phyloP scores from a whole-genome alignment of 2,329 filamentous ascomycete species.

The Calonectria pauciramosa region DNA sequence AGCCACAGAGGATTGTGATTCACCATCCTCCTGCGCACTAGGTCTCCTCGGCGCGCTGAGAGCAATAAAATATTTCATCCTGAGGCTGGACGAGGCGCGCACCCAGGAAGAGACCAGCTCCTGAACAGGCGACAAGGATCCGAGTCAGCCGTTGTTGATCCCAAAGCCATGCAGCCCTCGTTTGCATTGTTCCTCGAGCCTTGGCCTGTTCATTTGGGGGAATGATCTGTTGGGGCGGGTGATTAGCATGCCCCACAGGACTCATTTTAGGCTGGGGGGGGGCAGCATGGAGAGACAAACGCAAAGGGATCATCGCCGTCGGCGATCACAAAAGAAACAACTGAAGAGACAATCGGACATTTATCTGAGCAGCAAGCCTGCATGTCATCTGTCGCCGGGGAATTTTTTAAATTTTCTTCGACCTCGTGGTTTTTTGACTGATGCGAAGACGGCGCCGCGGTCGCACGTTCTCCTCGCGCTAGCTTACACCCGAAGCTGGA shows the following conservation, averaged over 20 bases:
- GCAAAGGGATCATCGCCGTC: not conserved
- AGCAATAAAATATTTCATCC: not conserved
- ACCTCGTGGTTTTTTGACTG: not conserved
- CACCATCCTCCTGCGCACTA: not conserved
- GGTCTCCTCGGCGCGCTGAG: not conserved
- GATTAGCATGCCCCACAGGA: constrained; percentile 1
- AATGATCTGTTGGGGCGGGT: not conserved
- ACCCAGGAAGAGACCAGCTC: not conserved
- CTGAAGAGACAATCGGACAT: not conserved
- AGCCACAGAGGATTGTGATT: not conserved
- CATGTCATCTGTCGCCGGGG: not conserved
- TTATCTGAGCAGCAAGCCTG: not conserved
- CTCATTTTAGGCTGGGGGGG: not conserved
- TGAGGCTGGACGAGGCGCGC: not conserved
- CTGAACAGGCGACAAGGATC: not conserved
- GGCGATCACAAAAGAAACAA: not conserved
- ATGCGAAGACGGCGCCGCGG: not conserved
- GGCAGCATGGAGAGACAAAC: not conserved
- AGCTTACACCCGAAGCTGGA: not conserved
- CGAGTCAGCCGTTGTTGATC: not conserved
- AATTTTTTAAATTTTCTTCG: not conserved
- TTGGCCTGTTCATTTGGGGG: not conserved
- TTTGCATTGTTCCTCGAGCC: not conserved
- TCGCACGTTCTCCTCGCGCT: not conserved
- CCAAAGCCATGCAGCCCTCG: not conserved